Evolutionary conservation across 2,329 filamentous ascomycete species (phyloP), one percentile per base, ranked within the genome.

Genomic region (Talaromyces sp.): DNA sequence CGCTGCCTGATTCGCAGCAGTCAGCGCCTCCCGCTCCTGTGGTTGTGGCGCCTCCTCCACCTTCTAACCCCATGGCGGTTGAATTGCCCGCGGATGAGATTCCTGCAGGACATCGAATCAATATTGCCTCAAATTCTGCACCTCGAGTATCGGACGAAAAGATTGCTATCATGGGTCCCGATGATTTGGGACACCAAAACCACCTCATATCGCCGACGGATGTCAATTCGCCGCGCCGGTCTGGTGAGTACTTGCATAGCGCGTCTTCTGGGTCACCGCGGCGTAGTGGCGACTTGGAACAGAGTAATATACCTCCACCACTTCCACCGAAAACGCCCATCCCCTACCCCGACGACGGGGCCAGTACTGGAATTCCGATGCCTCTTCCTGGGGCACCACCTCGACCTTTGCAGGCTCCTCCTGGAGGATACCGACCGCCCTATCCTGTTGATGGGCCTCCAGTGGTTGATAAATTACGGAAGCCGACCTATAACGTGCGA

Each of bases 401-500:
- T 28, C 58, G 54, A 41, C 55, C 55, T 28, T n/a, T 51, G 1
- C 53, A 57, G 19, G 31, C 58, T 35, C 39, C 48, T 35, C 52
- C 66, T 25, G 66, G 63, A n/a, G 66, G 63, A 17, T 66, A 69
- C 43, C 64, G 71, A 8, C 80, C 89, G 35, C 91, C 91, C 0
- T 97, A 97, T 70, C 93, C 93, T 0, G 75, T 85, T 46, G 89
- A 88, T 25, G 87, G 88, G 28, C 92, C 93, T 17, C 93, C 93
- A 2, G 79, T 83, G 6, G 91, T 95, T 7, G 95, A 96, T 67
- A 89, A 91, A 81, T 86, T 88, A 45, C 84, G 87, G 64, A 97
- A 97, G 72, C 93, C 93, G 1, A 87, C 89, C 51, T 89, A 87
- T 65, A 80, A 78, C 58, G 76, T 79, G 43, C 75, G 81, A 61